Evolutionary conservation across 208 protist genomes (phyloP).

Genomic region (Dictyostelium gargantuum): DNA sequence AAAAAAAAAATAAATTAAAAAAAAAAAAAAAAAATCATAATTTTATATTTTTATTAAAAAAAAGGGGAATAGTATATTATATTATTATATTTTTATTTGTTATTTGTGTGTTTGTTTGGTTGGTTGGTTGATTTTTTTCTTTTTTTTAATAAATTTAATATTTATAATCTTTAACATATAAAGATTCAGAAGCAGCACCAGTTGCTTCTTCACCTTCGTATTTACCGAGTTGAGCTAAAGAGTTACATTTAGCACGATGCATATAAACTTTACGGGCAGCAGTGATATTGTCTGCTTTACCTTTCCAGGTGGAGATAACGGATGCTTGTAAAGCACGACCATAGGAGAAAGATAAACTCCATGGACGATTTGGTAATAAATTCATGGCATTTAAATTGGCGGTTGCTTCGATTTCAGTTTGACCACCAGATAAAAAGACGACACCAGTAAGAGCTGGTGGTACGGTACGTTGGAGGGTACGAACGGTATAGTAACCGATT

Average conservation of each 20-base stretch:
- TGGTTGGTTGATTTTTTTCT: neutral
- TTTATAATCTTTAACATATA: constrained; percentile 60
- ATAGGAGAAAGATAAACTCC: constrained; percentile 95
- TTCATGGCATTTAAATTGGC: constrained; percentile 97
- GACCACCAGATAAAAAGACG: constrained; percentile 96
- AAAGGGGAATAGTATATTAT: no score
- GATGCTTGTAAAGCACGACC: constrained; percentile 87
- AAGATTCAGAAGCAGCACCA: neutral
- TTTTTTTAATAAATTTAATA: constrained; percentile 47
- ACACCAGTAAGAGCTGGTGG: constrained; percentile 94
- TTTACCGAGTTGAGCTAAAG: constrained; percentile 23
- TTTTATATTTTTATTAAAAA: no score
- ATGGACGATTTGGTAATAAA: constrained; percentile 85
- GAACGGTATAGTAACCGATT: constrained; percentile 91
- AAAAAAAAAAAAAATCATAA: no score
- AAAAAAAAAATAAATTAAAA: no score
- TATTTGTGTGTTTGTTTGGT: no score
- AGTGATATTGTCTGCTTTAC: neutral
- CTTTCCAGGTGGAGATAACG: constrained; percentile 5
- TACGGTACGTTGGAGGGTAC: constrained; percentile 91
- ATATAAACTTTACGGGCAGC: constrained; percentile 45
- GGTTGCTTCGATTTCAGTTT: constrained; percentile 94
- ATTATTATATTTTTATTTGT: no score
- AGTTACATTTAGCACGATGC: constrained; percentile 44
- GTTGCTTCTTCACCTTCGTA: constrained; percentile 23